Base-by-base conservation (phyloP, 2,329 filamentous ascomycete species). In the Trichoderma semiorbis region DNA sequence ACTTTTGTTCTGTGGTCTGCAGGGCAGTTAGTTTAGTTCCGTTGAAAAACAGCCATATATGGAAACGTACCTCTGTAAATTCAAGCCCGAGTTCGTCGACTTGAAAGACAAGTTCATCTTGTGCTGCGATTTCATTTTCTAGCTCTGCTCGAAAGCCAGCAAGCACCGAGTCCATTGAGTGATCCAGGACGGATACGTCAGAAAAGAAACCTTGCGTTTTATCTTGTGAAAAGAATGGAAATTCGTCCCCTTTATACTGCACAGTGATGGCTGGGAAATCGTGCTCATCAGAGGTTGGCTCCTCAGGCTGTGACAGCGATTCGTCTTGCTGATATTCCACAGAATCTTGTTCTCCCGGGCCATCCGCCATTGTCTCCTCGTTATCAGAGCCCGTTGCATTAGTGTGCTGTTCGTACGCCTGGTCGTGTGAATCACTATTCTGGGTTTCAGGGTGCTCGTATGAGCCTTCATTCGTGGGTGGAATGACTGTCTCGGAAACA, bases 11-110 rank as follows among this genome's bases (percentile, higher is more conserved):
- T 8, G 77, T 80, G 36, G 82, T 81, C 83, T 85, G 62, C 2
- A 50, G 34, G 28, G 34, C 34, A 8, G 76, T 83, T 76, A 83
- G 58, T 26, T 26, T 21, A 16, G 57, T 11, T 18, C 12, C 7
- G 57, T 24, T 24, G 32, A 11, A 5, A 16, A 18, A 5, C 10
- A 24, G 36, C 6, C 21, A 6, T n/a, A 7, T 10, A 21, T 8
- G 11, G 14, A 61, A 18, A 73, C 83, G 74, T 79, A 85, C 85
- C 80, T 88, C 85, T 24, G 84, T 80, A 77, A 87, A 87, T 76
- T 88, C 85, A 36, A 88, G 79, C 10, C 84, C 85, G 53, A 88
- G 81, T 72, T 86, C 84, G 32, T 87, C 85, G 61, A 88, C 79
- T 72, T 86, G 84, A 53, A 87, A 81, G n/a, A 84, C 80, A 55